Percentiles rank a stretch among this genome's conserved stretches.
phyloP scores from a whole-genome alignment of 1,139 yeast species.

The Hanseniaspora sp. region DNA sequence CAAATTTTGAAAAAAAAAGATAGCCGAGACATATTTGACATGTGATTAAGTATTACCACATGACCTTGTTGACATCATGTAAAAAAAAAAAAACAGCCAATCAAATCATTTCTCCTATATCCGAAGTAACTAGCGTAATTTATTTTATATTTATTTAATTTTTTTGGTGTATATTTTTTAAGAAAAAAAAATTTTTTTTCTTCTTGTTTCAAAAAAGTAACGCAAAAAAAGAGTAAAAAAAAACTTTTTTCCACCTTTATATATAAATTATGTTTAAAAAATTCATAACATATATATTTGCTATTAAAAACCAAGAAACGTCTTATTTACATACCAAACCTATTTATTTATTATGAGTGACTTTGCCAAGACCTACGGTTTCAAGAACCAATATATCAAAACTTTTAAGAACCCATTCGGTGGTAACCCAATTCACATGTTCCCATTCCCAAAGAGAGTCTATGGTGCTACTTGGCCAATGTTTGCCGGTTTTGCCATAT shows the following conservation, averaged over 20 bases:
- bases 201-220: neutral
- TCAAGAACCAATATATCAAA: conserved; percentile 13
- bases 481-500: conserved; percentile 14
- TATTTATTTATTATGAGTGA: conserved; percentile 7
- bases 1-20: too few relatives aligned
- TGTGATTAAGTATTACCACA: too few relatives aligned
- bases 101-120: neutral
- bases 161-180: neutral
- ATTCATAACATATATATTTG: too few relatives aligned
- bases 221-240: too few relatives aligned
- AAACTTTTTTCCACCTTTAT: neutral
- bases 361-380: conserved; percentile 15
- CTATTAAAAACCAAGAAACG: neutral
- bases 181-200: neutral
- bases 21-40: too few relatives aligned
- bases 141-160: too few relatives aligned
- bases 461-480: conserved; percentile 14
- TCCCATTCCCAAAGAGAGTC: conserved; percentile 15
- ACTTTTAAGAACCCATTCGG: conserved; percentile 16
- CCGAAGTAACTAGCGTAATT: neutral
- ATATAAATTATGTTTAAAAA: too few relatives aligned
- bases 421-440: conserved; percentile 14
- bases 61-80: too few relatives aligned
- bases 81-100: too few relatives aligned
- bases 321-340: neutral